phyloP scores from a whole-genome alignment of 805 yeast species.

The Lachancea sp. region DNA sequence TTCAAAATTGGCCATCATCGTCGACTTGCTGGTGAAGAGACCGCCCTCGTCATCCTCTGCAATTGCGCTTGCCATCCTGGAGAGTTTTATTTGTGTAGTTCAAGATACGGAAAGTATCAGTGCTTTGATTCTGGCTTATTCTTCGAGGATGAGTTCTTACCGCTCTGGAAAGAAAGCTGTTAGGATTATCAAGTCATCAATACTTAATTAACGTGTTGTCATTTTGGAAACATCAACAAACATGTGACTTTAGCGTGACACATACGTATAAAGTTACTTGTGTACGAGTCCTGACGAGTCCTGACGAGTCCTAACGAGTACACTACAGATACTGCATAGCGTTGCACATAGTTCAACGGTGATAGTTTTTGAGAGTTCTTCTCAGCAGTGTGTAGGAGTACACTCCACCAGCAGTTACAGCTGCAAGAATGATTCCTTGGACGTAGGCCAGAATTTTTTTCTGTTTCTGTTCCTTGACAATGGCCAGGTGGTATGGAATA shows the following conservation, averaged over 20 bases:
- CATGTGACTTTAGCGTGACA: neutral
- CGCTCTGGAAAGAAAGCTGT: neutral
- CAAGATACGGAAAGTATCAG: too few relatives aligned
- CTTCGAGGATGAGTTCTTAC: neutral
- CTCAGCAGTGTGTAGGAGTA: conserved; percentile 3
- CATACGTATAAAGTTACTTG: neutral
- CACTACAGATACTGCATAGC: too few relatives aligned
- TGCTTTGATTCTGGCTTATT: neutral
- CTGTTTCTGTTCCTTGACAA: conserved; percentile 50
- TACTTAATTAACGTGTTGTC: too few relatives aligned
- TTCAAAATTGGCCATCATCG: conserved; percentile 54
- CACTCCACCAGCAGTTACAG: conserved; percentile 5
- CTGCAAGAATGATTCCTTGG: conserved; percentile 13
- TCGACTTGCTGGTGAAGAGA: conserved; percentile 32
- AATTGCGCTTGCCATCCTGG: conserved; percentile 15
- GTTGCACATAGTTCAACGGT: too few relatives aligned
- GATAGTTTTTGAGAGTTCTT: conserved; percentile 1
- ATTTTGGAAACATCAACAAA: too few relatives aligned
- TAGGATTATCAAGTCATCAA: too few relatives aligned
- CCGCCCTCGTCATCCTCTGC: conserved; percentile 23
- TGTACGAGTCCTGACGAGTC: neutral
- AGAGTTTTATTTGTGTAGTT: too few relatives aligned
- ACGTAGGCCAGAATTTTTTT: conserved; percentile 37
- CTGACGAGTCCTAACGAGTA: neutral
- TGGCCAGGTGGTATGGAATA: conserved; percentile 66